Evolutionary conservation across 2,329 filamentous ascomycete genomes (phyloP), one percentile per base, ranked within the genome.

Genomic region (Pleurostoma richardsiae): DNA sequence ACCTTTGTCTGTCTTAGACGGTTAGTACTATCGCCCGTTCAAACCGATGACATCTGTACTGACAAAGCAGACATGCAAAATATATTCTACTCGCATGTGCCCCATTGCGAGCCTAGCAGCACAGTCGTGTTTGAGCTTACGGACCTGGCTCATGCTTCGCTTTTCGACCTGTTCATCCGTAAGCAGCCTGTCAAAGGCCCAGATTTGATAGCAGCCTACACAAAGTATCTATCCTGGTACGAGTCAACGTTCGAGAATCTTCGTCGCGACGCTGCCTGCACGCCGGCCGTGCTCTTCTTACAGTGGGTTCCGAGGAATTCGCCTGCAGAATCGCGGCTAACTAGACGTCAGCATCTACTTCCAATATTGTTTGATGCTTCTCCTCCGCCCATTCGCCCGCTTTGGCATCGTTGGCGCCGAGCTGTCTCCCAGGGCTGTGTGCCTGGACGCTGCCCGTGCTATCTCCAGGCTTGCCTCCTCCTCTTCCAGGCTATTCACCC

Each of bases 381-480:
- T 49, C 11, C 44, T 49, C 30, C 40, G 42, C 2, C 48, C 48
- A 2, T 45, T 49, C 10, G 19, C 41, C 48, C 28, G 44, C 26
- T 38, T 6, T 10, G 31, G 43, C 1, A 30, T 36, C 33, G 5
- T 60, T 52, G 4, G 33, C 8, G 8, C 33, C n/a, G 33, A 36
- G n/a, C n/a, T 36, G 8, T 8, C 33, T 8, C 62, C 62, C 1
- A 49, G 54, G 3, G 56, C 60, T 29, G 51, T 65, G 3, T 62
- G 59, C 30, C 42, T 40, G n/a, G 60, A 69, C 58, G 52, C 64
- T 46, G 56, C 59, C 30, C 48, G 66, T 44, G 57, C 64, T 28
- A 64, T 69, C 49, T 51, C 62, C 39, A 39, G 60, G 28, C 57
- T 66, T 42, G 50, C 61, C 11, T 53, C 57, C 29, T 62, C 59